Conservation (phyloP, 2,329 filamentous ascomycete species). For the Rasamsonia emersonii region DNA sequence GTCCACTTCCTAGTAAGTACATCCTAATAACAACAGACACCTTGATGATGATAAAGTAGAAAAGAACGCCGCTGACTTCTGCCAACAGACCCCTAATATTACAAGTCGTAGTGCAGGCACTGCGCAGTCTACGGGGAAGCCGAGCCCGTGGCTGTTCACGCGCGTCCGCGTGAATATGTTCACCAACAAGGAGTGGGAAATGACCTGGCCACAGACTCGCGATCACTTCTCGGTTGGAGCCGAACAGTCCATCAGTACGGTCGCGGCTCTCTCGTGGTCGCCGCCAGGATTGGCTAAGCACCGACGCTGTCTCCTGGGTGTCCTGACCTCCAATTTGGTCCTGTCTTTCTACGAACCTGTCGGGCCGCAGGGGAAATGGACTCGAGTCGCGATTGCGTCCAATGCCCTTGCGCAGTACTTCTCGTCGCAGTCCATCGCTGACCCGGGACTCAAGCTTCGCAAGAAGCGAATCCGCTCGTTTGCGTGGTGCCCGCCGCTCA, state of each 20-base stretch:
- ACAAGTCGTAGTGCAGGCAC: background rate
- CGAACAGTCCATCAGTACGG: slow-evolving; percentile 47
- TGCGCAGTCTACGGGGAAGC: slow-evolving; percentile 9
- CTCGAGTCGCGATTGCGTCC: slow-evolving; percentile 46
- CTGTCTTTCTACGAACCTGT: slow-evolving; percentile 49
- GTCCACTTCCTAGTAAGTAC: slow-evolving; percentile 43
- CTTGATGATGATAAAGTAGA: no score
- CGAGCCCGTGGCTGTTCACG: slow-evolving; percentile 26
- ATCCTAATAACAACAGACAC: no score
- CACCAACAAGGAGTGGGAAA: slow-evolving; percentile 41
- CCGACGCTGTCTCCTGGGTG: slow-evolving; percentile 45
- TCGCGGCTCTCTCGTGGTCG: slow-evolving; percentile 48
- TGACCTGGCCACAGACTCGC: slow-evolving; percentile 38
- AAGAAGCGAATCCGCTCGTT: slow-evolving; percentile 33
- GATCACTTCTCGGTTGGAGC: slow-evolving; percentile 48
- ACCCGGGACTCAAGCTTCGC: slow-evolving; percentile 15
- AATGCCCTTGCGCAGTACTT: slow-evolving; percentile 36
- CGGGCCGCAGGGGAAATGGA: slow-evolving; percentile 42
- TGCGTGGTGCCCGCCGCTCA: slow-evolving; percentile 30
- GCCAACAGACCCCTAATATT: no score
- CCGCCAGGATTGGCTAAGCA: slow-evolving; percentile 47
- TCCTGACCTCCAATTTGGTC: slow-evolving; percentile 48
- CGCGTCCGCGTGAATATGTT: slow-evolving; percentile 46
- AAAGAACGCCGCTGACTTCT: no score
- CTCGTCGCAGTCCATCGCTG: slow-evolving; percentile 11